Evolutionary conservation across 139 green algal species (phyloP), one percentile per base, ranked within the genome.

Genomic region (Chlorella sp.): DNA sequence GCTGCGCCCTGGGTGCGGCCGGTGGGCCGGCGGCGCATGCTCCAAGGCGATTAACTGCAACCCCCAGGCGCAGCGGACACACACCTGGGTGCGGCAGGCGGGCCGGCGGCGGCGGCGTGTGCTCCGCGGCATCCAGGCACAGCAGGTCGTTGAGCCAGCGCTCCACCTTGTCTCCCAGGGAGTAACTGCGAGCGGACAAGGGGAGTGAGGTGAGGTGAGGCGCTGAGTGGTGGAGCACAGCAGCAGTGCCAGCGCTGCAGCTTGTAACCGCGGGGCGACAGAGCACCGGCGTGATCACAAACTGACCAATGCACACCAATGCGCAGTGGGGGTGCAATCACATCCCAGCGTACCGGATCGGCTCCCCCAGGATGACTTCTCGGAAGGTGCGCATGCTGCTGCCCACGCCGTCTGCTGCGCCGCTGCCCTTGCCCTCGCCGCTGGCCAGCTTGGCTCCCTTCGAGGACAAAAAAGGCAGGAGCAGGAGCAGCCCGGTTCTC

Each of bases 141-240:
- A 99, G 92, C 84, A 98, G 88, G 65, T 94, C 89, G 87, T 98
- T 92, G 62, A 99, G 92, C 97, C 97, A 99, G 28, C 76, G 75
- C 92, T 99, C 97, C 48, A 99, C 92, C 14, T 90, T 88, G 91
- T 99, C 97, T 11, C 94, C 94, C 9, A 91, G 84, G 1, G 95
- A 93, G 87, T 99, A 99, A 73, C 94, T 95, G 92, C 22, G 20
- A 68, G 75, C 24, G 51, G 28, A 70, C 51, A 51, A 34, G 32
- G 75, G 38, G 67, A 41, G 16, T n/a, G 70, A 62, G 28, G 54
- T 6, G 60, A 3, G 85, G 32, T 44, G 32, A 26, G 69, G 40
- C 11, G 83, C 36, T 69, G n/a, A 76, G 69, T 26, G n/a, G n/a
- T n/a, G n/a, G n/a, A n/a, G n/a, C n/a, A n/a, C n/a, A n/a, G n/a